Evolutionary conservation across 2,329 filamentous ascomycete genomes (phyloP), one percentile per base, ranked within the genome.

Genomic region (Simplicillium aogashimaense): DNA sequence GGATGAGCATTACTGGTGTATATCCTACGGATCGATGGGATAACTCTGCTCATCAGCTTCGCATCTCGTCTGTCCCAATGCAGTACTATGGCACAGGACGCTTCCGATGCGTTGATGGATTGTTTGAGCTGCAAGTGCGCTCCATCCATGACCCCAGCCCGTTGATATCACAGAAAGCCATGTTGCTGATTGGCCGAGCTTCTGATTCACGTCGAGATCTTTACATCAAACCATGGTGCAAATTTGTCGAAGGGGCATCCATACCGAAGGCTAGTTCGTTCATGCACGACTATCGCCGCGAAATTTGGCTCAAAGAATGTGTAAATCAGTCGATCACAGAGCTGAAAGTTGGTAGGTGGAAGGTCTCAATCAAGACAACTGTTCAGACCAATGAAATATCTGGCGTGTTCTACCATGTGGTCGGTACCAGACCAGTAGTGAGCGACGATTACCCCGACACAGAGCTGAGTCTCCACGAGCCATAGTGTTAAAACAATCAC

Each of bases 401-500:
- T 5, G 30, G 30, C 15, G 30, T 32, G 12, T 32, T 32, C 11
- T 32, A 32, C 30, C 30, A 32, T 32, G 30, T 32, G 6, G 30
- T 32, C 4, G 30, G 30, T 4, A 32, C 15, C 13, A 32, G 30
- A 15, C 30, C 20, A 25, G 20, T 25, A 6, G 20, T 5, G 20
- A 25, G 20, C 9, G 20, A 9, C 20, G n/a, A n/a, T n/a, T 25
- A 25, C 20, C 9, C 20, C 9, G 20, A 25, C 20, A 25, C 6
- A 25, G 20, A 25, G 9, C 20, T 25, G 20, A 25, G 20, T 25
- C 20, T 25, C 13, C 37, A 15, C 51, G 40, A 14, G 53, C 45
- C 20, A n/a, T n/a, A n/a, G n/a, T n/a, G n/a, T n/a, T n/a, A n/a
- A n/a, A n/a, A n/a, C n/a, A n/a, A n/a, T n/a, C n/a, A n/a, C n/a